Evolutionary conservation across 2,329 filamentous ascomycete genomes (phyloP), one percentile per base, ranked within the genome.

Genomic region (Trichoderma atrobrunneum): DNA sequence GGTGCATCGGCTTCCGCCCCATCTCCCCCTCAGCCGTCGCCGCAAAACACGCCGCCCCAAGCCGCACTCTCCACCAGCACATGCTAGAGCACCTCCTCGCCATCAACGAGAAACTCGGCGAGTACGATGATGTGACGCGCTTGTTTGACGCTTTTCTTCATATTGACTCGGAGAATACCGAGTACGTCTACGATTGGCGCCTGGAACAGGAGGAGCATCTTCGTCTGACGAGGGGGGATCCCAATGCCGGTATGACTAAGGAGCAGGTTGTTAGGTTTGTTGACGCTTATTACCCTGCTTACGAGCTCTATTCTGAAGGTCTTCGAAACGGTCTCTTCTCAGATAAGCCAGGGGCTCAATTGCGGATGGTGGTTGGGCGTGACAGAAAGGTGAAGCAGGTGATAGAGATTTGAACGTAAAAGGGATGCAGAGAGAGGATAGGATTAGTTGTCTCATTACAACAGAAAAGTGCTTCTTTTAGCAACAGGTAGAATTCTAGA

Each of bases 181-280:
- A 85, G 65, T 95, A 90, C 78, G 95, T 97, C 67, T 97, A 97
- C 77, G 88, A 87, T 73, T 97, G 95, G 95, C 89, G 94, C 16
- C 84, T 90, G 76, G 86, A 97, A 82, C 93, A 97, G 82, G 94
- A 97, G 82, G 87, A 87, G 62, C 87, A 87, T 72, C 84, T 97
- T 76, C 88, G 92, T 28, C 84, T 84, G 8, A 82, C 86, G 26
- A 92, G 88, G 75, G 93, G 92, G 10, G 81, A 82, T 59, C 77
- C 80, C 24, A 75, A 76, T 18, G 87, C 86, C 0, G 94, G 93
- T 34, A 97, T 97, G 95, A 92, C 89, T 1, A 91, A 93, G 76
- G 91, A 93, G 71, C 88, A 95, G 79, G 93, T 97, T 57, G 85
- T 89, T 71, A 85, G 87, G 61, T 97, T 97, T 80, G 92, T 90